These are phyloP conservation scores for Vaucheria bursata DNA, from an alignment of 352 stramenopile species.

Conservation along the genomic window DNA sequence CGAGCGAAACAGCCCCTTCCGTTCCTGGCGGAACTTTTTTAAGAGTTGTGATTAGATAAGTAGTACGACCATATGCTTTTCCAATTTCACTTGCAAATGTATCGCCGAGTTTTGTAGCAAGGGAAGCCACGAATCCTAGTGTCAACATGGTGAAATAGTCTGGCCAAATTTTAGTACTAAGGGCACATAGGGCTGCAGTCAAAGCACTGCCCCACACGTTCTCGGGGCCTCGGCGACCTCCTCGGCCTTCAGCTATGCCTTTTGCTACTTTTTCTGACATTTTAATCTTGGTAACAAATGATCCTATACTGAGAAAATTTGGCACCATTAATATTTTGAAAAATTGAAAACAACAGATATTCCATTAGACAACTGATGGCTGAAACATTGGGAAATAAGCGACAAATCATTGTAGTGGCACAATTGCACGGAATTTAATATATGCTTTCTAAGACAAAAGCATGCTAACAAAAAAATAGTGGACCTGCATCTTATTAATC, in stretches of 20 bases:
- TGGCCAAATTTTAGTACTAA: conserved; percentile 16
- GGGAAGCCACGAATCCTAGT: conserved; percentile 55
- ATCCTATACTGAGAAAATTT: conserved; percentile 55
- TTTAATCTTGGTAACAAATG: conserved; percentile 63
- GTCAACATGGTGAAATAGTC: conserved; percentile 10
- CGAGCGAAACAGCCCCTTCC: conserved; percentile 60
- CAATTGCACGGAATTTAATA: no score
- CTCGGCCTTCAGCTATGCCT: conserved; percentile 65
- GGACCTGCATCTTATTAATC: no score
- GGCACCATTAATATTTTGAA: no score
- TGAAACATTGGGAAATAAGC: no score
- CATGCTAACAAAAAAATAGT: no score
- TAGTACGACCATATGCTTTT: conserved; percentile 66
- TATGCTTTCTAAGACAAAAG: no score
- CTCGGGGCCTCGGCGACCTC: conserved; percentile 62
- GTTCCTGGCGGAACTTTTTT: conserved; percentile 61
- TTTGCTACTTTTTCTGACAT: conserved; percentile 62
- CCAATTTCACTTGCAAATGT: conserved; percentile 67
- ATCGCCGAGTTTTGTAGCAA: conserved; percentile 68
- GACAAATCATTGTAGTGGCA: no score
- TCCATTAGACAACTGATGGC: no score
- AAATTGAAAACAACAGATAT: no score
- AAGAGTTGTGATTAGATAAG: conserved; percentile 68
- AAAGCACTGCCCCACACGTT: conserved; percentile 61
- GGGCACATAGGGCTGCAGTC: conserved; percentile 37